Evolutionary conservation across 2,329 filamentous ascomycete species (phyloP).

Genomic region (Scorias spongiosa): DNA sequence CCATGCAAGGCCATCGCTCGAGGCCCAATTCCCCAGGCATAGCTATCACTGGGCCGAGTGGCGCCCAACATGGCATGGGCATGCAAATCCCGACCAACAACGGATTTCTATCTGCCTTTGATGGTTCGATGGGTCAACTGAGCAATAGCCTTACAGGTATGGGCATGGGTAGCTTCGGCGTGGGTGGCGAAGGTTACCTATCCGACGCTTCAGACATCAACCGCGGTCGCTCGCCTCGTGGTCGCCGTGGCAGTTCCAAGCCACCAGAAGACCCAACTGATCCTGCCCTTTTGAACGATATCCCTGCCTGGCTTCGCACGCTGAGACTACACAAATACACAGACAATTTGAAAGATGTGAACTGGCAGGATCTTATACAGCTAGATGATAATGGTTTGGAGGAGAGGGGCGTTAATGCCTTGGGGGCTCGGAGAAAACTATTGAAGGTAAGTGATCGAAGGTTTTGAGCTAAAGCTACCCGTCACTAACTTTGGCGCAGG

Average conservation of each 20-base stretch:
- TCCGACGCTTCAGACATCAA: slow-evolving; percentile 88
- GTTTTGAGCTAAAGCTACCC: neutral
- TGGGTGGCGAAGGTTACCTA: slow-evolving; percentile 73
- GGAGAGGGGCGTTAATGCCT: slow-evolving; percentile 81
- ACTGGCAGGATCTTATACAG: slow-evolving; percentile 85
- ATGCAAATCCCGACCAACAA: slow-evolving; percentile 89
- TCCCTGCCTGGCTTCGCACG: slow-evolving; percentile 89
- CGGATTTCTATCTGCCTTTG: slow-evolving; percentile 81
- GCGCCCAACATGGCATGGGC: slow-evolving; percentile 34
- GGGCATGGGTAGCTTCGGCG: slow-evolving; percentile 20
- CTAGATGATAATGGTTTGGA: slow-evolving; percentile 88
- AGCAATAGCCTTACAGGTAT: slow-evolving; percentile 30
- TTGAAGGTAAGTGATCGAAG: slow-evolving; percentile 74
- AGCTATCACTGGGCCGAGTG: slow-evolving; percentile 54
- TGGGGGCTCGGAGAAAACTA: slow-evolving; percentile 94
- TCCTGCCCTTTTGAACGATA: slow-evolving; percentile 76
- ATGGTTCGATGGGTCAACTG: slow-evolving; percentile 33
- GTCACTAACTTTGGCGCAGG: slow-evolving; percentile 34
- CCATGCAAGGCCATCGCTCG: slow-evolving; percentile 65
- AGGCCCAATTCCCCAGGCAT: slow-evolving; percentile 82
- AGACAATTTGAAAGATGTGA: slow-evolving; percentile 91
- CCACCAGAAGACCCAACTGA: slow-evolving; percentile 96
- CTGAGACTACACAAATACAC: slow-evolving; percentile 97
- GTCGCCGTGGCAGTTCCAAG: slow-evolving; percentile 86
- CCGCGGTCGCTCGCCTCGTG: slow-evolving; percentile 80